Evolutionary conservation across 352 stramenopile genomes (phyloP), one percentile per base, ranked within the genome.

Genomic region (Globisporangium spiculum): DNA sequence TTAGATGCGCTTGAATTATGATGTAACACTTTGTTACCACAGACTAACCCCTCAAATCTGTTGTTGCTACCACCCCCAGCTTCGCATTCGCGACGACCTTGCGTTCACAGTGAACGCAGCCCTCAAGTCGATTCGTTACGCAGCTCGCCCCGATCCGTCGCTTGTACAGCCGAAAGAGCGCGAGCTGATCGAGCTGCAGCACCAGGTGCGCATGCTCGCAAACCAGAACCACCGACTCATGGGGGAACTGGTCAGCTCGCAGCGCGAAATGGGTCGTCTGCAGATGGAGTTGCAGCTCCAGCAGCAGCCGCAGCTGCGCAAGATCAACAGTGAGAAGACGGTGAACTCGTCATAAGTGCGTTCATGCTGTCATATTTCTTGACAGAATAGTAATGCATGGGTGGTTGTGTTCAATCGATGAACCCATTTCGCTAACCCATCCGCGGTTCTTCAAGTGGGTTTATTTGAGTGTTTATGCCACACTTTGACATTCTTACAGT

Each of bases 41-140:
- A 12, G 32, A 38, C 32, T 24, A 52, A 52, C 20, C 16, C 1
- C 18, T 52, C 18, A 6, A 32, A 32, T 32, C 8, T 32, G 30
- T 32, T 32, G 30, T 32, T 32, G 30, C 30, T 32, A 32, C 30
- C 30, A 52, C 20, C 16, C 0, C 22, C 18, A 6, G 79, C 72
- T 89, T 10, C 83, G 87, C 16, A 84, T 93, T 60, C 84, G 87
- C 12, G 81, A 91, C 18, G 81, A 94, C 60, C 73, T 94, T 32
- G 74, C 77, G 26, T 92, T 90, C 70, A 92, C 83, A 46, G 84
- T 92, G 20, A 93, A 93, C 60, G 87, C 87, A 7, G 84, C 83
- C 10, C 78, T 94, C 36, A 88, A 88, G 61, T 94, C 87, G 9
- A 92, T 93, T 57, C 75, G 80, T 38, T 78, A 84, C 16, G 71